Conservation (phyloP, 371 early-diverging fungal genomes). For the Mortierella polycephala region DNA sequence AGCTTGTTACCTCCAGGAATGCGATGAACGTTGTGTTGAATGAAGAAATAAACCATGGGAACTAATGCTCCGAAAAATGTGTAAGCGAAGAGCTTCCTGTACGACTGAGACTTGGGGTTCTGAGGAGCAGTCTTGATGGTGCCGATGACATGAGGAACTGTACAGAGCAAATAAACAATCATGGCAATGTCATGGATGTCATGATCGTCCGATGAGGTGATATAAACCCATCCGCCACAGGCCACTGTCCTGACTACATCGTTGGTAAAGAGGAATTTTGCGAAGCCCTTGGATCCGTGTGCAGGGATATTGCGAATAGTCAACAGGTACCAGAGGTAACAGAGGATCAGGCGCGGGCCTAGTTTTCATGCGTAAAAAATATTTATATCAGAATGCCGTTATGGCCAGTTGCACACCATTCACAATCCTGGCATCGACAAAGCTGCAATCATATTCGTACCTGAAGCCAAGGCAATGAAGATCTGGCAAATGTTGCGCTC, state of each 20-base stretch:
- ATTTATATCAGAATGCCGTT: background rate
- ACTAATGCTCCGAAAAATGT: conserved; percentile 75
- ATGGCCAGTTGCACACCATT: too few relatives aligned
- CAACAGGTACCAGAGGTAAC: conserved; percentile 73
- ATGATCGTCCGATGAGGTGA: conserved; percentile 85
- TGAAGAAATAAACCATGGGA: conserved; percentile 82
- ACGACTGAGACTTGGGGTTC: conserved; percentile 35
- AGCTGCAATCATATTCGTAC: too few relatives aligned
- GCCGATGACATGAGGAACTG: conserved; percentile 80
- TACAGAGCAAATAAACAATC: conserved; percentile 79
- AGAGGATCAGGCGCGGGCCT: conserved; percentile 76
- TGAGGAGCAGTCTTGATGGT: conserved; percentile 58
- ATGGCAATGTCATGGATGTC: conserved; percentile 84
- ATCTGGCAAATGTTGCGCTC: conserved; percentile 83
- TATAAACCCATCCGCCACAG: conserved; percentile 85
- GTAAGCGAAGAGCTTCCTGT: conserved; percentile 53
- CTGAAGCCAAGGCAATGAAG: conserved; percentile 77
- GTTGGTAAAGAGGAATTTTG: conserved; percentile 68
- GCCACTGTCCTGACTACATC: conserved; percentile 78
- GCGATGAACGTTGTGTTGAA: conserved; percentile 80
- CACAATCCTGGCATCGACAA: too few relatives aligned
- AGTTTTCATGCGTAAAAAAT: background rate
- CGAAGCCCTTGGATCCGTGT: conserved; percentile 60
- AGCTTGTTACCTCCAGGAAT: conserved; percentile 72
- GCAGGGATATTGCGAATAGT: conserved; percentile 58